Evolutionary conservation across 179 eudicot genomes (phyloP).

Genomic region (Patellifolia procumbens): DNA sequence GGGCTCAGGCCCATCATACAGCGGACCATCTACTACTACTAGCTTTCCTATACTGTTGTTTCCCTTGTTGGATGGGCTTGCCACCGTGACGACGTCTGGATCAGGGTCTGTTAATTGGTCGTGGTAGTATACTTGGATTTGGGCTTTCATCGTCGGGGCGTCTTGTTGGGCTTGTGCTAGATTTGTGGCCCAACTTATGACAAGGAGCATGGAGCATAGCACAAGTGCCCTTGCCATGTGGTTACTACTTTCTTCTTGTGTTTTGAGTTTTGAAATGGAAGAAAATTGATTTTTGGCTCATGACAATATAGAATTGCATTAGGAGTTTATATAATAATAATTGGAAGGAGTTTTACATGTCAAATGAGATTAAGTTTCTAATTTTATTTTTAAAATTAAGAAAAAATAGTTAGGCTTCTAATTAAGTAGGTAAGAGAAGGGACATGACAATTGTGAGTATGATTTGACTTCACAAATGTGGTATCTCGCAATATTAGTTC

Average conservation of each 20-base stretch:
- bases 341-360: too few relatives aligned
- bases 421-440: too few relatives aligned
- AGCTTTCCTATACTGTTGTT: not conserved
- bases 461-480: too few relatives aligned
- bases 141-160: not conserved
- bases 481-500: too few relatives aligned
- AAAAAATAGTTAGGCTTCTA: too few relatives aligned
- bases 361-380: too few relatives aligned
- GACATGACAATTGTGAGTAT: too few relatives aligned
- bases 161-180: not conserved
- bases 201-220: not conserved
- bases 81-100: not conserved
- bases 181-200: not conserved
- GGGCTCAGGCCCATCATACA: not conserved
- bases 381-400: too few relatives aligned
- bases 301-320: too few relatives aligned
- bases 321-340: too few relatives aligned
- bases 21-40: not conserved
- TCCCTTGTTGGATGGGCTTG: not conserved
- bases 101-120: slow-evolving; percentile 2
- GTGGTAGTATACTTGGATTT: not conserved
- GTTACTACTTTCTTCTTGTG: not conserved
- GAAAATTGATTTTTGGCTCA: too few relatives aligned
- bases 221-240: not conserved
- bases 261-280: not conserved